Base-by-base conservation (phyloP, 768 basidiomycete species). In the Cystofilobasidium bisporidii region DNA sequence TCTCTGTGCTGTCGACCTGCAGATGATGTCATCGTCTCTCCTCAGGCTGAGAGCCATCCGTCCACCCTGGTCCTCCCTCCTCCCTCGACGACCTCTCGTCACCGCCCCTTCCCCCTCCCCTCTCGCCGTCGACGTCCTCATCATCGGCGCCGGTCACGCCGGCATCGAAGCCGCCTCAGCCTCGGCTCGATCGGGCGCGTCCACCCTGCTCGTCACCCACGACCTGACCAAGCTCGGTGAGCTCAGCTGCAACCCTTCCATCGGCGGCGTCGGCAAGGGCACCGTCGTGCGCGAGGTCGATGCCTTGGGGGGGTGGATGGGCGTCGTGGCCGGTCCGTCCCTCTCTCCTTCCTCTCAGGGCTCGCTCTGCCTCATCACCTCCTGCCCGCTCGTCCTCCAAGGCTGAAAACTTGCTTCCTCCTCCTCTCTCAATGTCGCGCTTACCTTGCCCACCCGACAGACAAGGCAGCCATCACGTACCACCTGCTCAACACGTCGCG, bases 91-190 rank as follows among this genome's bases (percentile, higher is more conserved):
- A 36, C 3, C 38, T 41, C n/a, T n/a, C n/a, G n/a, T n/a, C n/a
- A 38, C 36, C 57, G 36, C 57, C 22, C 17, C 43, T 30, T 47
- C 36, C 61, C 6, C 14, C 41, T 30, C 48, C 30, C 55, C 63
- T 5, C 3, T 36, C 15, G 40, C 63, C 24, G 61, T 38, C 55
- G 67, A 68, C 36, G 67, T 68, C n/a, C 38, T 89, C 72, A 81
- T 94, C 36, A 89, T 94, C 71, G 91, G 91, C 32, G 91, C 87
- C 4, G 91, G 91, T 4, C 91, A 94, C 79, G 91, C 91, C 36
- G 91, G 91, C 1, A 91, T 89, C 72, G 91, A 94, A 75, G 91
- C 91, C 0, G 91, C 91, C 0, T 84, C 90, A 8, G 91, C 87
- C 2, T 82, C 91, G 20, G 90, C 91, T 0, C 81, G 91, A 55